Evolutionary conservation across 352 stramenopile species (phyloP), one percentile per base, ranked within the genome.

Genomic region (Globisporangium acanthophoron): DNA sequence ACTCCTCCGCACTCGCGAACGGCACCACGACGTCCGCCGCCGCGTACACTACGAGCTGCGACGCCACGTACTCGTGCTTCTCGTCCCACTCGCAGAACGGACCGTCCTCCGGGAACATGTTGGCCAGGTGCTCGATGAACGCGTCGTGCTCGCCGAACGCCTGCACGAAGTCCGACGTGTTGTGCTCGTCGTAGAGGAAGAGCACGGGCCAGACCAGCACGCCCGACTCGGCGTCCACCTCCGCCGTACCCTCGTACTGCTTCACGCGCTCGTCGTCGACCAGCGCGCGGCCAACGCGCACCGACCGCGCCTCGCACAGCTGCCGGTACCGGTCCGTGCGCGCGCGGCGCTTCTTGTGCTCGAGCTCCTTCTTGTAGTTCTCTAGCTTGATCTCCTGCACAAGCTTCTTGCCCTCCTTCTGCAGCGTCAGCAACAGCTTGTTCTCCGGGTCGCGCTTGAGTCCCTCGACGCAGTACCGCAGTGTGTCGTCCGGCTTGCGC

Each of bases 101-200:
- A 0, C 86, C 86, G 46, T 92, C 83, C 54, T 95, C 86, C 0
- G 86, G 86, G 67, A 95, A 95, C 84, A 94, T 94, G 66, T 94
- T 94, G 59, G 84, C 86, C 55, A 95, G 60, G 67, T 95, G 86
- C 61, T 94, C 84, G 47, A 94, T 88, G 44, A 94, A 70, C 39
- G 72, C 58, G 63, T 95, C 86, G 39, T 90, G 69, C 62, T 95
- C 86, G 24, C 80, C 80, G 58, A 95, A 87, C 21, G 69, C 67
- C 66, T 94, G 70, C 46, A 93, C 80, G 66, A 94, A 93, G 64
- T 95, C 86, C 15, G 80, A 89, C 60, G 82, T 88, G 58, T 83
- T 80, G 64, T 93, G 74, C 65, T 95, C 78, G 52, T 93, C 78
- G 60, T 95, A 95, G 3, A 95, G 67, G 47, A 94, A 93, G 33